These are phyloP conservation scores for Pseudophaeomoniella oleicola DNA, from an alignment of 2,329 filamentous ascomycete species.

Conservation along the genomic window DNA sequence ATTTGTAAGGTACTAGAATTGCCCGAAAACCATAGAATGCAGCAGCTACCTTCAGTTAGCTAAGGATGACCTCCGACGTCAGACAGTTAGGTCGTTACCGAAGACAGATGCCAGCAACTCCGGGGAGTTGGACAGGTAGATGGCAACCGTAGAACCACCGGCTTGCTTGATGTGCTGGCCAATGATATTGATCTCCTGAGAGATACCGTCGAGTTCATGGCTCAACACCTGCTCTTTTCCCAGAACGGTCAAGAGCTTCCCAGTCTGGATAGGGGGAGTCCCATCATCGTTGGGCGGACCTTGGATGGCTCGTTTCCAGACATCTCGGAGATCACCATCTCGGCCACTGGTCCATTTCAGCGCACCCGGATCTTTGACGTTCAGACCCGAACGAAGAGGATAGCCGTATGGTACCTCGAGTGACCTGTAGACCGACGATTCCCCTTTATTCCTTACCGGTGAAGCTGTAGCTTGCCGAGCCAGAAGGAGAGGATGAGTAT, in stretches of 20 bases:
- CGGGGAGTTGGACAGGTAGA: conserved; percentile 86
- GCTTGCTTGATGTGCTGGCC: conserved; percentile 61
- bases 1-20: conserved; percentile 73
- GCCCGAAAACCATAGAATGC: conserved; percentile 77
- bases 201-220: conserved; percentile 57
- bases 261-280: conserved; percentile 43
- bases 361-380: conserved; percentile 65
- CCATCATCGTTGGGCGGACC: conserved; percentile 52
- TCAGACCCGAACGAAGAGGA: conserved; percentile 60
- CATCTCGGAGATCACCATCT: conserved; percentile 78
- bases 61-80: not conserved
- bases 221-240: conserved; percentile 63
- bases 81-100: conserved; percentile 25
- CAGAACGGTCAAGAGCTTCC: conserved; percentile 63
- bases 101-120: conserved; percentile 75
- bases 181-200: conserved; percentile 74
- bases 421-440: conserved; percentile 77
- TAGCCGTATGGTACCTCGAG: conserved; percentile 74
- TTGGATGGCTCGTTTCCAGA: conserved; percentile 63
- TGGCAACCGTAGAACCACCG: conserved; percentile 58
- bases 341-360: conserved; percentile 73
- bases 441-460: conserved; percentile 64
- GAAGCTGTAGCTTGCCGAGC: conserved; percentile 69
- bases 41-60: conserved; percentile 40
- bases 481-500: conserved; percentile 82